A percentile compares a stretch with the other conserved stretches of the same genome.
Conservation (phyloP, 1,284 basidiomycete genomes). For the Cutaneotrichosporon arboriforme region DNA sequence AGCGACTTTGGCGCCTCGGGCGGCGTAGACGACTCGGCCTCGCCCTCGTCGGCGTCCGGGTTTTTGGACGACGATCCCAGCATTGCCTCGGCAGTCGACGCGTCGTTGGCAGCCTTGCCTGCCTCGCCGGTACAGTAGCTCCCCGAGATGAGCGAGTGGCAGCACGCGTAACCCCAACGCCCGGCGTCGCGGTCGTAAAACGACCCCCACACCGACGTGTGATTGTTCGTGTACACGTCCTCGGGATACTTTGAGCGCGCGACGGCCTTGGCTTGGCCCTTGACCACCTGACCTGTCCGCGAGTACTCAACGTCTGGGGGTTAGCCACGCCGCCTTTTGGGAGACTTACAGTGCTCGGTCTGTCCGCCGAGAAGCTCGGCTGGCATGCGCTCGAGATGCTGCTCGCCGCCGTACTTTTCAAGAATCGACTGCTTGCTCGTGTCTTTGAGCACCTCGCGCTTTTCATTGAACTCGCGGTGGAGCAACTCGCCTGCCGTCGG, state of each 20-base stretch:
- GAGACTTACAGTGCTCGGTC: constrained; percentile 69
- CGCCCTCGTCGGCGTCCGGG: constrained; percentile 19
- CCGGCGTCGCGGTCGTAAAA: constrained; percentile 72
- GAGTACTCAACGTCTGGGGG: constrained; percentile 82
- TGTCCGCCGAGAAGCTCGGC: constrained; percentile 87
- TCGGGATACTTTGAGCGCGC: constrained; percentile 87
- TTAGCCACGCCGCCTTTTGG: background rate
- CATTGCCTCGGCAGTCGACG: constrained; percentile 64
- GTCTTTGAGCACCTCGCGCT: constrained; percentile 86
- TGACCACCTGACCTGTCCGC: constrained; percentile 80
- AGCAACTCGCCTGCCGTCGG: constrained; percentile 91
- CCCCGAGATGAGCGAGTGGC: constrained; percentile 75
- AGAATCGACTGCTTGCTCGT: constrained; percentile 80
- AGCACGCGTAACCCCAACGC: constrained; percentile 91
- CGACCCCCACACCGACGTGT: constrained; percentile 91
- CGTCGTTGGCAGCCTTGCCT: constrained; percentile 71
- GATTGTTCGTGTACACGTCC: constrained; percentile 92
- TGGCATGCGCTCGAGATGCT: constrained; percentile 74
- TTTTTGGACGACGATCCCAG: constrained; percentile 53
- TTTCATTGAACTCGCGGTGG: constrained; percentile 82
- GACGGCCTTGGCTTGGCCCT: constrained; percentile 82
- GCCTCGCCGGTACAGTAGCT: constrained; percentile 91
- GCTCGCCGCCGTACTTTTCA: constrained; percentile 85
- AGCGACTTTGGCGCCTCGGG: constrained; percentile 32
- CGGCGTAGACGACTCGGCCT: constrained; percentile 1